Base-by-base conservation (phyloP, 345 rosid species). In the Populus nigra region DNA sequence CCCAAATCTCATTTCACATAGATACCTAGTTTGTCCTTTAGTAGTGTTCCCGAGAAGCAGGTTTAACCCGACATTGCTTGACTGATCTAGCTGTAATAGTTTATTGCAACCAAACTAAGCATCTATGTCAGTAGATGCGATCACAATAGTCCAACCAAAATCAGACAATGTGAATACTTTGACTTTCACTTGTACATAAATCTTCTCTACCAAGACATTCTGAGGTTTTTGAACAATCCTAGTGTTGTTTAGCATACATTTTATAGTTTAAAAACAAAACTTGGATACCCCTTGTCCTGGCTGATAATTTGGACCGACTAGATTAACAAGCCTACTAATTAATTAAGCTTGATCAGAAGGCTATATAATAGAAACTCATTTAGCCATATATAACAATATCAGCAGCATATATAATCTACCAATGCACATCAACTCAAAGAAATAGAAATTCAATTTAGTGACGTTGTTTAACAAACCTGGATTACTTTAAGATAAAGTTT, bases 21-120 rank as follows among this genome's bases (percentile, higher is more conserved):
- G n/a, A n/a, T n/a, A n/a, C n/a, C n/a, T n/a, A n/a, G n/a, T n/a
- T n/a, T n/a, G 92, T 90, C 91, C 77, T 86, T 83, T 87, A 76
- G 73, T 81, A 79, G 72, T 85, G 90, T 85, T 88, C 81, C 74
- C 84, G 84, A 87, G 87, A 88, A 89, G 83, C 83, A 72, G 89
- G 79, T 77, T 78, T 80, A 68, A 50, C 39, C 62, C 68, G 74
- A 77, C 70, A 73, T 82, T 83, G 57, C 77, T 79, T 77, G 79
- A 74, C 81, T 76, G 82, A 53, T 45, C 41, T 33, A 68, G 74
- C 73, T 76, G 65, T 66, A 68, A 53, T 53, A 18, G 23, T 47
- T 16, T 76, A 70, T 74, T 71, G 90, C 88, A 87, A 85, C 85
- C 78, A 72, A 83, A 61, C 78, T 71, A 80, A 82, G 86, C 83